phyloP scores from a whole-genome alignment of 2,329 filamentous ascomycete species.

The Fusarium devonianum region DNA sequence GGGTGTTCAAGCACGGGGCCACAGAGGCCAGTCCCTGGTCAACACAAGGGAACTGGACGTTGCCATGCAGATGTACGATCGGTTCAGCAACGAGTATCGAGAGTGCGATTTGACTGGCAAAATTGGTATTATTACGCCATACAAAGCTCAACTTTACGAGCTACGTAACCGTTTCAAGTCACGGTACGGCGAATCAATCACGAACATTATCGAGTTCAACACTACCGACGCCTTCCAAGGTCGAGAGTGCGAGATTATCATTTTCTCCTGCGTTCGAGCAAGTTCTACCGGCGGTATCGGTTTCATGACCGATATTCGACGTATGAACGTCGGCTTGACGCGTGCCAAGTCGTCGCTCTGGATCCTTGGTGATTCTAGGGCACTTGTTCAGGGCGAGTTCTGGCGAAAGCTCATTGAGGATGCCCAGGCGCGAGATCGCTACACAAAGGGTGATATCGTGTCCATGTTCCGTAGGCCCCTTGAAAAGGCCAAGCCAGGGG shows the following conservation, averaged over 20 bases:
- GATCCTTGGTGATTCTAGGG: slow-evolving; percentile 92
- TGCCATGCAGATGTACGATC: slow-evolving; percentile 83
- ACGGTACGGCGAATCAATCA: slow-evolving; percentile 77
- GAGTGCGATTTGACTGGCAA: slow-evolving; percentile 77
- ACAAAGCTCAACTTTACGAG: slow-evolving; percentile 89
- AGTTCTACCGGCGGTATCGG: slow-evolving; percentile 93
- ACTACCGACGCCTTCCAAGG: slow-evolving; percentile 98
- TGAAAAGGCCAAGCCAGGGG: slow-evolving; percentile 44
- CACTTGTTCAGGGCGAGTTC: slow-evolving; percentile 85
- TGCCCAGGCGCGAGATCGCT: slow-evolving; percentile 75
- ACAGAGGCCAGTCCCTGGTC: slow-evolving; percentile 85
- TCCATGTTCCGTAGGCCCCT: slow-evolving; percentile 57
- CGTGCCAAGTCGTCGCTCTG: slow-evolving; percentile 96
- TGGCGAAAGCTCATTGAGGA: slow-evolving; percentile 89
- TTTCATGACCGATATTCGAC: slow-evolving; percentile 96
- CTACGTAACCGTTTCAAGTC: slow-evolving; percentile 77
- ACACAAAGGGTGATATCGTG: slow-evolving; percentile 72
- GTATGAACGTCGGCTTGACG: slow-evolving; percentile 99
- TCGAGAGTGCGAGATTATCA: slow-evolving; percentile 95
- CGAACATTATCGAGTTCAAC: slow-evolving; percentile 91
- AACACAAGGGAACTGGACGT: slow-evolving; percentile 88
- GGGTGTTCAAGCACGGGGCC: slow-evolving; percentile 83
- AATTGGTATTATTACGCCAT: slow-evolving; percentile 96
- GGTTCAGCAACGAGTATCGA: slow-evolving; percentile 76
- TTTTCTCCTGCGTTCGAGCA: slow-evolving; percentile 97